phyloP scores from a whole-genome alignment of 2,329 filamentous ascomycete species.

The Paecilomyces sp. region DNA sequence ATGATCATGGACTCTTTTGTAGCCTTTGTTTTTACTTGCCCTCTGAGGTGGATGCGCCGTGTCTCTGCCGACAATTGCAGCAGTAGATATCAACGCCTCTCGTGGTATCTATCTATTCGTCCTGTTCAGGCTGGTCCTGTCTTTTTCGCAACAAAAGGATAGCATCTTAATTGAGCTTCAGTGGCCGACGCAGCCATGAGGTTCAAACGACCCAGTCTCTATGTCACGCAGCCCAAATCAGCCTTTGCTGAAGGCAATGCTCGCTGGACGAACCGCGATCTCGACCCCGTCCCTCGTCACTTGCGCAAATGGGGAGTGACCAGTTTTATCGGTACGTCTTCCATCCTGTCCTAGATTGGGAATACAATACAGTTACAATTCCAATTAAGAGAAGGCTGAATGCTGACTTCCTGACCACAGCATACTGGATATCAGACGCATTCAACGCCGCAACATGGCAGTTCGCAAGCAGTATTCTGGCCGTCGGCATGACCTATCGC shows the following conservation, averaged over 20 bases:
- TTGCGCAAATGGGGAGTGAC: conserved; percentile 40
- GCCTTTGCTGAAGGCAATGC: conserved; percentile 39
- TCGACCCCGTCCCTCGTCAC: conserved; percentile 41
- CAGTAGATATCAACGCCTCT: not conserved
- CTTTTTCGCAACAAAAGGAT: not conserved
- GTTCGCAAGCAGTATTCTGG: conserved; percentile 43
- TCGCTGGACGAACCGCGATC: conserved; percentile 43
- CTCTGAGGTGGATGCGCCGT: not conserved
- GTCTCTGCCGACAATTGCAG: not conserved
- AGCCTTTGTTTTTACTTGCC: not conserved
- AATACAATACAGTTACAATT: not conserved
- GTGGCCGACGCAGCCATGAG: conserved; percentile 8
- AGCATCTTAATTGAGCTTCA: not conserved
- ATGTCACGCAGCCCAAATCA: conserved; percentile 39
- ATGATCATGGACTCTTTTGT: not conserved
- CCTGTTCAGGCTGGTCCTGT: not conserved
- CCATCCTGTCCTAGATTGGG: not conserved
- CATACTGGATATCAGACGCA: conserved; percentile 47
- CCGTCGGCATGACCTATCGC: conserved; percentile 48
- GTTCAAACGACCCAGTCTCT: conserved; percentile 33
- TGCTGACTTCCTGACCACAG: conserved; percentile 12
- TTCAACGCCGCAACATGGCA: conserved; percentile 51
- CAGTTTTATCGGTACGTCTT: conserved; percentile 30
- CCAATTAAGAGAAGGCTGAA: not conserved
- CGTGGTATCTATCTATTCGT: not conserved